These are phyloP conservation scores for Wallacemonas sp. DNA, from an alignment of 208 protist genomes.

Conservation along the genomic window DNA sequence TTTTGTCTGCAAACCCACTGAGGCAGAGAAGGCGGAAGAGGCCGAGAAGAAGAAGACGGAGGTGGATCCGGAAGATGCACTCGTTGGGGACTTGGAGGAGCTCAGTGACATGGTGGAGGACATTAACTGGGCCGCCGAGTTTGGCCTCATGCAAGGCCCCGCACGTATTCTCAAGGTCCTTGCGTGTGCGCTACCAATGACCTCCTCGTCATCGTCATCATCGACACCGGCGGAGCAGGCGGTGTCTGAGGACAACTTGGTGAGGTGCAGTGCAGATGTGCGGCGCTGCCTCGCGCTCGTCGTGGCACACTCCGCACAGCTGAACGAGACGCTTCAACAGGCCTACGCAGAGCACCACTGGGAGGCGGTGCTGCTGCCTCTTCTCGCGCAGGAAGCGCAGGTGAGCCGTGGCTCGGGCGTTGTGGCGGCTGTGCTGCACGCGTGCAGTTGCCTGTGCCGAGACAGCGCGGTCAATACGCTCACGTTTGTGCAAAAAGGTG, in stretches of 20 bases:
- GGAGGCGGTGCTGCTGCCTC: slow-evolving; percentile 24
- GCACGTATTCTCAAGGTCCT: slow-evolving; percentile 39
- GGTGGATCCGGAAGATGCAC: slow-evolving; percentile 19
- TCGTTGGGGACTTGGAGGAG: slow-evolving; percentile 51
- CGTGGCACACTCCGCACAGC: slow-evolving; percentile 59
- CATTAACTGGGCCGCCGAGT: slow-evolving; percentile 88
- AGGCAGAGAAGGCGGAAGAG: background rate
- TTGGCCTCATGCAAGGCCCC: slow-evolving; percentile 72
- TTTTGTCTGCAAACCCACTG: background rate
- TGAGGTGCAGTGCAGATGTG: slow-evolving; percentile 30
- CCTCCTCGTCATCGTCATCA: too few species aligned
- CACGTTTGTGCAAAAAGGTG: slow-evolving; percentile 38
- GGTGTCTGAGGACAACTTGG: slow-evolving; percentile 75
- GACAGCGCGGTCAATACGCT: slow-evolving; percentile 44
- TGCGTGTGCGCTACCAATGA: slow-evolving; percentile 5
- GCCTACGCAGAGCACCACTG: slow-evolving; percentile 43
- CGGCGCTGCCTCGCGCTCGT: slow-evolving; percentile 24
- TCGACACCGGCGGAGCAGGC: too few species aligned
- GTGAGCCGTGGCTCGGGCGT: slow-evolving; percentile 21
- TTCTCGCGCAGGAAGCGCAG: slow-evolving; percentile 26
- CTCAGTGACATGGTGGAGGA: slow-evolving; percentile 88
- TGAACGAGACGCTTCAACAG: slow-evolving; percentile 58
- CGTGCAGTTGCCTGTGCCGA: slow-evolving; percentile 73
- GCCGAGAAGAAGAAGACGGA: slow-evolving; percentile 7
- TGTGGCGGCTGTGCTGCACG: slow-evolving; percentile 55